Percentiles rank a stretch among this genome's conserved stretches.
Conservation (phyloP, 768 basidiomycete species). For the Tubosaeta sp. region DNA sequence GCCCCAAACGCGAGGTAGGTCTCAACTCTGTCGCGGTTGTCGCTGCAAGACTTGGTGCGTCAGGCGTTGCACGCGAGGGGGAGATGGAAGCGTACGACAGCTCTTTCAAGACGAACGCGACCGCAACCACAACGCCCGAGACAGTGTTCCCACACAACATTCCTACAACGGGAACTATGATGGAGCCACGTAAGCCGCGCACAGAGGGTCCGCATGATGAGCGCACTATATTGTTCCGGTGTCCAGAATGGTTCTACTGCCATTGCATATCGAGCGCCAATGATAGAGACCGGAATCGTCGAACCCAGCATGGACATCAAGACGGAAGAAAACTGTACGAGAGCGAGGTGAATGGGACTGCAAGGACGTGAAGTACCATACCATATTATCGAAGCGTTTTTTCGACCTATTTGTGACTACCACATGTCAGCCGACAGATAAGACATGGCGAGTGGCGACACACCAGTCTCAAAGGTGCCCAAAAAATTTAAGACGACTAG, state of each 20-base stretch:
- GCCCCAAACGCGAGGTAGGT: conserved; percentile 85
- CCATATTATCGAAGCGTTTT: conserved; percentile 72
- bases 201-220: background rate
- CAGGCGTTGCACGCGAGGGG: background rate
- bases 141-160: conserved; percentile 85
- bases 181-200: conserved; percentile 1
- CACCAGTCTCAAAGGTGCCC: conserved; percentile 75
- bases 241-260: conserved; percentile 74
- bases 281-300: conserved; percentile 73
- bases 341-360: conserved; percentile 10
- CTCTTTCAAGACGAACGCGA: conserved; percentile 71
- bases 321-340: conserved; percentile 54
- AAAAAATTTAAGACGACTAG: conserved; percentile 68
- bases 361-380: conserved; percentile 19
- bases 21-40: conserved; percentile 83
- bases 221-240: conserved; percentile 74
- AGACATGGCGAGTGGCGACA: conserved; percentile 15
- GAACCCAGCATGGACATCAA: conserved; percentile 68
- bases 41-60: conserved; percentile 37
- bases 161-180: conserved; percentile 72
- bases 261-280: conserved; percentile 77
- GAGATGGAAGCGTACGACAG: conserved; percentile 48
- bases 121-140: conserved; percentile 66
- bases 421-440: background rate
- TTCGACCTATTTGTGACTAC: conserved; percentile 77